A percentile compares a stretch with the other conserved stretches of the same genome.
Evolutionary conservation across 2,329 filamentous ascomycete species (phyloP).

Genomic region (Sordariomycetes sp.): DNA sequence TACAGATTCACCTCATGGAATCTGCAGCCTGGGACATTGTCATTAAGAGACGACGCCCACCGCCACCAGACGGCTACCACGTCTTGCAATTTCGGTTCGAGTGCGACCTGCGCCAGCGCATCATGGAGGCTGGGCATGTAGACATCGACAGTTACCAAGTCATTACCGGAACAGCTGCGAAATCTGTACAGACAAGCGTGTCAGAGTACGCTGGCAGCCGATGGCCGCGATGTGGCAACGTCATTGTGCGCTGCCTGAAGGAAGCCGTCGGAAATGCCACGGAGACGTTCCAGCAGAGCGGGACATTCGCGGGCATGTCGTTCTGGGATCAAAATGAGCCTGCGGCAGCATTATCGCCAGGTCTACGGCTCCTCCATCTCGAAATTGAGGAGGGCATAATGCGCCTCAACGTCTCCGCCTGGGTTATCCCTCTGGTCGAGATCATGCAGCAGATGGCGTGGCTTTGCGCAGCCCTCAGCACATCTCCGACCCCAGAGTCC

Average conservation of each 20-base stretch:
- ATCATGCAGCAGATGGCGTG: constrained; percentile 27
- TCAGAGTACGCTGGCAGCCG: constrained; percentile 18
- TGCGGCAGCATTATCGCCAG: constrained; percentile 14
- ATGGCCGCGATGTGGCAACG: constrained; percentile 21
- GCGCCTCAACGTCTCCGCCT: constrained; percentile 21
- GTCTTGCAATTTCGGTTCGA: constrained; percentile 25
- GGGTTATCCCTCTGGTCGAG: constrained; percentile 23
- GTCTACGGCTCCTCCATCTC: constrained; percentile 22
- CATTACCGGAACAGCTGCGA: constrained; percentile 22
- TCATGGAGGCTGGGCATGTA: constrained; percentile 14
- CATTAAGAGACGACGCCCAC: constrained; percentile 17
- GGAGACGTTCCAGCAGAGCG: constrained; percentile 9
- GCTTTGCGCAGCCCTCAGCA: constrained; percentile 22
- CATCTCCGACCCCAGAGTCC: constrained; percentile 20
- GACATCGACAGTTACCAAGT: constrained; percentile 19
- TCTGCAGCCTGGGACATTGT: constrained; percentile 26
- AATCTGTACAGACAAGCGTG: constrained; percentile 22
- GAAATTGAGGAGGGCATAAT: constrained; percentile 22
- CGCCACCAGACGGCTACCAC: constrained; percentile 23
- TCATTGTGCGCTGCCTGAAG: constrained; percentile 19
- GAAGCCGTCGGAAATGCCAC: constrained; percentile 20
- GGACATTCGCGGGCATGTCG: constrained; percentile 20
- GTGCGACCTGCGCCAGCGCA: constrained; percentile 15
- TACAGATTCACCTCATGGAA: constrained; percentile 27
- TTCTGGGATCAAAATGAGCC: constrained; percentile 23